A percentile compares a stretch with the other conserved stretches of the same genome.
These are phyloP conservation scores for Suillus cothurnatus DNA, from an alignment of 768 basidiomycete genomes.

Conservation along the genomic window DNA sequence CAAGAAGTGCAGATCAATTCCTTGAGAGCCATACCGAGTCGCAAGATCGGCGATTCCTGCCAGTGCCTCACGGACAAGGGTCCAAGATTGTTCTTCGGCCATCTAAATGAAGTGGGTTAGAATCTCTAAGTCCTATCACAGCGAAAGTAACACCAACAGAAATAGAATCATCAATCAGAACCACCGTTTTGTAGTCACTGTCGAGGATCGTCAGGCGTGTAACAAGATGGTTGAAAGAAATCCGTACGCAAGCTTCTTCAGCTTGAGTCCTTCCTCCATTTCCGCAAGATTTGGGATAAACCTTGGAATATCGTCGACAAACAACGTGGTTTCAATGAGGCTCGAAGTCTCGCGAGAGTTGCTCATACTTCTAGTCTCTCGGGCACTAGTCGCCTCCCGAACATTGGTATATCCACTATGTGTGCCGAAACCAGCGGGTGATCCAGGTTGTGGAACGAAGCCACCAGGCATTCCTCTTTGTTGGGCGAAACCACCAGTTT, in stretches of 20 bases:
- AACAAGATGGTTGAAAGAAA: neutral
- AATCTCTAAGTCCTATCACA: neutral
- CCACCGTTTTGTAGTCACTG: conserved; percentile 33
- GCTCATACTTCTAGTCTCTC: neutral
- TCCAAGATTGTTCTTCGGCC: conserved; percentile 32
- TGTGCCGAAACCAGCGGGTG: neutral
- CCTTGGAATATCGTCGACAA: conserved; percentile 11
- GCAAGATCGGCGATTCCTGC: conserved; percentile 34
- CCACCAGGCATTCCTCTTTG: neutral
- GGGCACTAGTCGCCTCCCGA: neutral
- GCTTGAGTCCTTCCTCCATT: conserved; percentile 1
- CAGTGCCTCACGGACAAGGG: conserved; percentile 34
- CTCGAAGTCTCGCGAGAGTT: neutral
- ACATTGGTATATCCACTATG: neutral
- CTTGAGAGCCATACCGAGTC: conserved; percentile 27
- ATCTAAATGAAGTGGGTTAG: conserved; percentile 17
- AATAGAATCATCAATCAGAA: conserved; percentile 33
- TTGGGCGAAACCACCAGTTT: conserved; percentile 22
- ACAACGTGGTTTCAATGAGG: neutral
- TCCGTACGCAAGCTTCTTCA: conserved; percentile 10
- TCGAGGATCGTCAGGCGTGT: conserved; percentile 4
- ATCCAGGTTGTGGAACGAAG: neutral
- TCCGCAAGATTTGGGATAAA: conserved; percentile 14
- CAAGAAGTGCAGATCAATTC: conserved; percentile 37
- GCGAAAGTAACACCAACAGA: conserved; percentile 19